Base-by-base conservation (phyloP, 805 yeast genomes). In the Candida andamanensis region DNA sequence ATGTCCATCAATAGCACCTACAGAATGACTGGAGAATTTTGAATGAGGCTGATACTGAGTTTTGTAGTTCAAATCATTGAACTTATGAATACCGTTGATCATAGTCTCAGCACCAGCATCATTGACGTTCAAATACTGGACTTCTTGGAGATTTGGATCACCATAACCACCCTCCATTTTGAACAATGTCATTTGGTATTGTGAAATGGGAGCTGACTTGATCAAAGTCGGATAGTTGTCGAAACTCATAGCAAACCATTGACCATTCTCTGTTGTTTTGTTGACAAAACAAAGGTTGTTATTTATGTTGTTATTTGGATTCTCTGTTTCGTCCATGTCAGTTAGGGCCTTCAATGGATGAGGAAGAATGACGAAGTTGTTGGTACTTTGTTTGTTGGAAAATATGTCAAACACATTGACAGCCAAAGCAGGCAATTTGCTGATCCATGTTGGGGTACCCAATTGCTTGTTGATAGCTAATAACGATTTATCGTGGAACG, bases 161-260 rank as follows among this genome's bases (percentile, higher is more conserved):
- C 49, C 45, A 13, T 30, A 29, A 5, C 25, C 31, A 17, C 45
- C 47, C 6, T 50, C 52, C 12, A 51, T 32, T 26, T 53, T 52
- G 40, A 54, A 55, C 24, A 63, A 44, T 9, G 52, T 48, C 41
- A 55, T 29, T 34, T 72, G 77, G 58, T 80, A 86, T 30, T 72
- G 66, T 0, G 95, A 80, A 2, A 72, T 47, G 0, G 95, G 90
- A 0, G 96, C 92, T 6, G 85, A 74, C 35, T 76, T 74, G 6
- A 90, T 86, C 29, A 90, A 57, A 0, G 94, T 78, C 0, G 96
- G 96, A 51, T 80, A 90, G 44, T 78, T 70, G 15, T 58, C 52
- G 44, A 78, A 82, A 15, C 94, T 82, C 74, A 90, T 68, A 4
- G 95, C 96, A 62, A 74, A 85, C 95, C 95, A 89, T 41, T 63